Evolutionary conservation across 75 land plant genomes (phyloP).

Genomic region (Selaginella tamariscina): DNA sequence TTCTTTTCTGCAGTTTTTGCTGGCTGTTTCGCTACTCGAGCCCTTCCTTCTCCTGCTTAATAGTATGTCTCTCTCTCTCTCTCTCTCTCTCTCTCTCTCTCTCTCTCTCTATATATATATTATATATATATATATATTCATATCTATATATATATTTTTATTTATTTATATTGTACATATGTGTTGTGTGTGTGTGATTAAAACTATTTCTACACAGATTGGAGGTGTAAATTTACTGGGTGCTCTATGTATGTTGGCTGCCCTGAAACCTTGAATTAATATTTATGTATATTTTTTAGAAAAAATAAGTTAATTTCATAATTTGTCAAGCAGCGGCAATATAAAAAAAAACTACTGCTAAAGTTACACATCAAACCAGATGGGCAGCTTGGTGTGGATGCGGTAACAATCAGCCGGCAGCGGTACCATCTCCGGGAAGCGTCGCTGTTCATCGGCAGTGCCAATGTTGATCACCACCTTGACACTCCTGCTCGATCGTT

Average conservation of each 20-base stretch:
- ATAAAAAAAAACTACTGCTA: background rate
- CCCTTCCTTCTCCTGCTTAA: slow-evolving; percentile 27
- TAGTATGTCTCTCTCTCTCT: no score
- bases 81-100: background rate
- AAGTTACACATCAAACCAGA: background rate
- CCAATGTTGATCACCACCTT: slow-evolving; percentile 3
- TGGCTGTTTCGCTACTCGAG: slow-evolving; percentile 26
- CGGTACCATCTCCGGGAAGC: background rate
- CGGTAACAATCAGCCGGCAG: background rate
- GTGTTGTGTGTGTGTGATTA: no score
- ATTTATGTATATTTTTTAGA: no score
- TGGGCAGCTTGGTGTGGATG: background rate
- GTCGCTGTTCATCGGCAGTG: background rate
- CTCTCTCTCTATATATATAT: background rate
- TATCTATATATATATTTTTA: background rate
- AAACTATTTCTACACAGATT: slow-evolving; percentile 19
- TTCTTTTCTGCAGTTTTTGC: slow-evolving; percentile 26
- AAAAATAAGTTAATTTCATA: no score
- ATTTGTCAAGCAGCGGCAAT: background rate
- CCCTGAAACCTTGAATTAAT: no score
- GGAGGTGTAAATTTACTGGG: slow-evolving; percentile 25
- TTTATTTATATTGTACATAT: no score
- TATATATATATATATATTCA: background rate
- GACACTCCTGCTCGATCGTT: background rate
- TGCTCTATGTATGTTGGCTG: slow-evolving; percentile 20